Conservation (phyloP, 805 yeast species). For the Isabelozyma gotoi region DNA sequence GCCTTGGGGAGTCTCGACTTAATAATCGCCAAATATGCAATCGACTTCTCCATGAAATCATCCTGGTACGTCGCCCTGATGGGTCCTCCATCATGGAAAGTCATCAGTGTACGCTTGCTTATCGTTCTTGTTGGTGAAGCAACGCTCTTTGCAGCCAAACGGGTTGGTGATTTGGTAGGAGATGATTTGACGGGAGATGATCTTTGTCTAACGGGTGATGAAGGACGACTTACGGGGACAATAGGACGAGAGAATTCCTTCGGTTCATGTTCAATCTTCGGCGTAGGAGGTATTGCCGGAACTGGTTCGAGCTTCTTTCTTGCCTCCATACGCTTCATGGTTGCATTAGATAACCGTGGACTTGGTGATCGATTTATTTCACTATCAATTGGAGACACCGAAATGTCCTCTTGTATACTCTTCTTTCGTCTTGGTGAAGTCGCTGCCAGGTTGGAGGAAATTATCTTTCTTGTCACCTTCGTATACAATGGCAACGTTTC, state of each 20-base stretch:
- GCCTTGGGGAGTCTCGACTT: constrained; percentile 11
- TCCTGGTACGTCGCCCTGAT: background rate
- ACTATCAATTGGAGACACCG: background rate
- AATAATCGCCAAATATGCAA: constrained; percentile 11
- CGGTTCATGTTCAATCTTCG: constrained; percentile 1
- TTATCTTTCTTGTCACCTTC: constrained; percentile 33
- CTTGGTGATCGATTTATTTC: constrained; percentile 14
- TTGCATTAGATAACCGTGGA: constrained; percentile 29
- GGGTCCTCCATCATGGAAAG: background rate
- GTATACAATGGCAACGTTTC: constrained; percentile 16
- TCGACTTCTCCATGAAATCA: constrained; percentile 11
- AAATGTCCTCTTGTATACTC: background rate
- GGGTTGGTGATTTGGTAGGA: constrained; percentile 9
- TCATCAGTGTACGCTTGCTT: background rate
- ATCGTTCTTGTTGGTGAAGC: background rate
- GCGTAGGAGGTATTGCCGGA: background rate
- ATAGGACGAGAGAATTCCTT: constrained; percentile 4
- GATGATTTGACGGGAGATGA: no score
- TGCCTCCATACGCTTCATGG: constrained; percentile 34
- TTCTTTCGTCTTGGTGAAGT: background rate
- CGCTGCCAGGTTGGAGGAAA: constrained; percentile 13
- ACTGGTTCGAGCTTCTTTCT: constrained; percentile 8
- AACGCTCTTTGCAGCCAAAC: constrained; percentile 12
- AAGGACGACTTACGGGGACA: no score
- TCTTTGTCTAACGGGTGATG: background rate